Base-by-base conservation (phyloP, 768 basidiomycete species). In the Trametes sanguinea region DNA sequence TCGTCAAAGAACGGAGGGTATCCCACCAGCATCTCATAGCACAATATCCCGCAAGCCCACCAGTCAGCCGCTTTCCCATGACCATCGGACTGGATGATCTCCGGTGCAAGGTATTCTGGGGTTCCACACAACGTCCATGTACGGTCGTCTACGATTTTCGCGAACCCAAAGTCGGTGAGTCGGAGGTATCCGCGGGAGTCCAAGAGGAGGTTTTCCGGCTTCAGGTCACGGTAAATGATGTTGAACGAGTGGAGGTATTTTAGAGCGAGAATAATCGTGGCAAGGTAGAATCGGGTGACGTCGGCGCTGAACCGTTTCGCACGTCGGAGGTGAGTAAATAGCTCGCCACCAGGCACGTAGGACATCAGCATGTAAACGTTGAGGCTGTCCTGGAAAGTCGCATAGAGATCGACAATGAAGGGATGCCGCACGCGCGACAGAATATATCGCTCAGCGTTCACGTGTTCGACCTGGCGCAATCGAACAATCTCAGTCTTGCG, bases 291-390 rank as follows among this genome's bases (percentile, higher is more conserved):
- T 50, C 97, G 87, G 29, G 97, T 95, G 64, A 99, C 97, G 72
- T 99, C 97, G 33, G 96, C 90, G 3, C 93, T 93, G 78, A 99
- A 98, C 61, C 91, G 85, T 65, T 94, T 91, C 0, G 95, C 95
- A 51, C 97, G 87, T 61, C 97, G 90, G 40, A 98, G 85, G 69
- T 95, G 92, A 5, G 95, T 98, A 76, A 99, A 98, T 52, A 99
- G 86, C 76, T 99, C 97, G 40, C 97, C 97, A 17, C 97, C 97
- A 8, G 95, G 94, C 48, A 96, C 86, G 72, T 95, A 96, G 52
- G 94, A 95, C 78, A 98, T 87, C 63, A 99, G 80, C 93, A 99
- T 96, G 78, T 99, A 99, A 51, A 98, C 88, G 80, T 99, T 98
- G 70, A 94, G 78, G 70, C 89, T 89, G 76, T 99, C 97, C 75